phyloP scores from a whole-genome alignment of 495 filamentous ascomycete genomes.

The Platismatia glauca region DNA sequence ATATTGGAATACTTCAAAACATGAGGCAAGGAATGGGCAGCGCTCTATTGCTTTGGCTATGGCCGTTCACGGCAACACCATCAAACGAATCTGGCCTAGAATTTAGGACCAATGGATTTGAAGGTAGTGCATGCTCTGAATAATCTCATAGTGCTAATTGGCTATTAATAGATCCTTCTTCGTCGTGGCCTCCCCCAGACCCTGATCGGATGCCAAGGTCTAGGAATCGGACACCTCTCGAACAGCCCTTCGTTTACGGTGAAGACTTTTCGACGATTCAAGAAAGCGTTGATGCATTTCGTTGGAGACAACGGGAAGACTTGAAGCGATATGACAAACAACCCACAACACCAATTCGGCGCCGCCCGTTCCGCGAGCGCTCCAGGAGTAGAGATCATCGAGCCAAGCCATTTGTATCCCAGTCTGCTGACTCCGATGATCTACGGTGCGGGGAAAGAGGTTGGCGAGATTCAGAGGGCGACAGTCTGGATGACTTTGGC shows the following conservation, averaged over 20 bases:
- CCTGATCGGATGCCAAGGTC: slow-evolving; percentile 64
- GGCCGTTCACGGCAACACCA: slow-evolving; percentile 49
- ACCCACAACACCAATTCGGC: slow-evolving; percentile 28
- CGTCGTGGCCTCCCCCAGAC: slow-evolving; percentile 82
- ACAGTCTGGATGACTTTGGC: slow-evolving; percentile 78
- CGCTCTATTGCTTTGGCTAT: slow-evolving; percentile 52
- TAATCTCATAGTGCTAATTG: background rate
- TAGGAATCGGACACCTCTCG: slow-evolving; percentile 28
- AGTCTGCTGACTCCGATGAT: slow-evolving; percentile 14
- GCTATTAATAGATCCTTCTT: slow-evolving; percentile 33
- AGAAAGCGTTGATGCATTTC: slow-evolving; percentile 48
- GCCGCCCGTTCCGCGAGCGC: slow-evolving; percentile 23
- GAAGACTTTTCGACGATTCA: slow-evolving; percentile 30
- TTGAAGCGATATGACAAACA: slow-evolving; percentile 31
- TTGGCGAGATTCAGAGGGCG: slow-evolving; percentile 83
- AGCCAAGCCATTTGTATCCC: background rate
- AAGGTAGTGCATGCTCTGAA: slow-evolving; percentile 45
- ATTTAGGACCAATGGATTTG: slow-evolving; percentile 81
- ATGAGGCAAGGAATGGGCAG: slow-evolving; percentile 67
- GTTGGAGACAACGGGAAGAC: slow-evolving; percentile 48
- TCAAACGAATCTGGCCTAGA: slow-evolving; percentile 50
- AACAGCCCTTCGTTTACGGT: slow-evolving; percentile 31
- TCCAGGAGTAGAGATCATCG: slow-evolving; percentile 11
- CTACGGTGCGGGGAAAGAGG: slow-evolving; percentile 46
- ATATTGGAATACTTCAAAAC: slow-evolving; percentile 80